Evolutionary conservation across 2,329 filamentous ascomycete genomes (phyloP), one percentile per base, ranked within the genome.

Genomic region (Coniochaeta ligniaria): DNA sequence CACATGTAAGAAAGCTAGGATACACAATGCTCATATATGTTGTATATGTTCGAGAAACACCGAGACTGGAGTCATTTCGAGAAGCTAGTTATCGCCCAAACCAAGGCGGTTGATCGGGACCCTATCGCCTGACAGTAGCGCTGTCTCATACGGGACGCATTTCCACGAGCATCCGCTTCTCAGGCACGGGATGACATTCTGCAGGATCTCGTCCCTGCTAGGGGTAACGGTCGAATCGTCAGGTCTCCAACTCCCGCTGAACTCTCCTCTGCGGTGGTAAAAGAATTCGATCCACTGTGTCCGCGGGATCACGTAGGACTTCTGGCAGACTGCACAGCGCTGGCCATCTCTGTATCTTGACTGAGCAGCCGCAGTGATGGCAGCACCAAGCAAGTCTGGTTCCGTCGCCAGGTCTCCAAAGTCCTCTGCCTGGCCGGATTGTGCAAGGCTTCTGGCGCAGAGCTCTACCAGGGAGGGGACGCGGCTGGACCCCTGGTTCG

Each of bases 381-480:
- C 24, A 1, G 20, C 33, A 1, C 2, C 8, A 22, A 58, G 35
- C 11, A 41, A 6, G 7, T 58, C 56, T 9, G 38, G 36, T n/a
- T 35, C 56, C 3, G 20, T 12, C n/a, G 56, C 14, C 35, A 45
- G 7, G 56, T 41, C 56, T 2, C 16, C 35, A 33, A 12, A 58
- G 20, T 31, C 75, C 4, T 71, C 69, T 6, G 78, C 74, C 55
- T 79, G 74, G 0, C 72, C 70, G 36, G 73, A 79, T 12, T 69
- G 72, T 57, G 78, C 77, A 61, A 79, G 82, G 3, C 76, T 74
- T 28, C 76, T 75, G 1, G 84, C 72, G 2, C 80, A 78, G 1
- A 79, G 63, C 67, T 85, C 83, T 4, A 83, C 69, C 4, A 86
- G 70, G 20, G 81, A 82, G 1, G 78, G 76, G 1, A 83, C 79